Percentiles rank a stretch among this genome's conserved stretches.
These are phyloP conservation scores for Phytophthora aleatoria DNA, from an alignment of 352 stramenopile species.

Conservation along the genomic window DNA sequence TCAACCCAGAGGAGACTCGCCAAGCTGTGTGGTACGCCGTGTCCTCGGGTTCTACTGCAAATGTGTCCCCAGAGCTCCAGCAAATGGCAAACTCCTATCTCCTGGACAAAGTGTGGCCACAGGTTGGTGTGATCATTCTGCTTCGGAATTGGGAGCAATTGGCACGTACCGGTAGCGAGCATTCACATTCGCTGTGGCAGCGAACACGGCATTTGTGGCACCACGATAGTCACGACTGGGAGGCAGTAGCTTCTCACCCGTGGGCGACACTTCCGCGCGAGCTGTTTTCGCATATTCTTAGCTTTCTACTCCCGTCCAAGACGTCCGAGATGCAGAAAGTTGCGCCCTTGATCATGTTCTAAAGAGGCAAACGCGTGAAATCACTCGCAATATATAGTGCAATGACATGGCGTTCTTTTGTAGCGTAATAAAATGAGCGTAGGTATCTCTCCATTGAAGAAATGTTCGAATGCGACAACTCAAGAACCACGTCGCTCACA, in stretches of 20 bases:
- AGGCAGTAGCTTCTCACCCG: conserved; percentile 1
- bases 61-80: not conserved
- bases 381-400: too few relatives aligned
- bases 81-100: conserved; percentile 6
- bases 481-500: too few relatives aligned
- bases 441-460: too few relatives aligned
- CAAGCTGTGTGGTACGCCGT: conserved; percentile 25
- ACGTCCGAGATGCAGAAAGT: conserved; percentile 9
- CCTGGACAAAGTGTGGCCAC: conserved; percentile 10
- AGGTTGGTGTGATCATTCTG: conserved; percentile 9
- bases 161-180: not conserved
- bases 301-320: conserved; percentile 11
- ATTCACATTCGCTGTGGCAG: conserved; percentile 3
- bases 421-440: too few relatives aligned
- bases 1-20: conserved; percentile 14
- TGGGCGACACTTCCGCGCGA: conserved; percentile 16
- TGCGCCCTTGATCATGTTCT: not conserved
- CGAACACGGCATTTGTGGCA: not conserved
- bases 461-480: not conserved
- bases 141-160: conserved; percentile 14
- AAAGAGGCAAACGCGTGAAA: not conserved
- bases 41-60: not conserved
- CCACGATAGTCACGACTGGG: conserved; percentile 9
- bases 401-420: too few relatives aligned
- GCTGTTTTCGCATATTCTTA: conserved; percentile 5